phyloP scores from a whole-genome alignment of 768 basidiomycete species.

The Russula sp. region DNA sequence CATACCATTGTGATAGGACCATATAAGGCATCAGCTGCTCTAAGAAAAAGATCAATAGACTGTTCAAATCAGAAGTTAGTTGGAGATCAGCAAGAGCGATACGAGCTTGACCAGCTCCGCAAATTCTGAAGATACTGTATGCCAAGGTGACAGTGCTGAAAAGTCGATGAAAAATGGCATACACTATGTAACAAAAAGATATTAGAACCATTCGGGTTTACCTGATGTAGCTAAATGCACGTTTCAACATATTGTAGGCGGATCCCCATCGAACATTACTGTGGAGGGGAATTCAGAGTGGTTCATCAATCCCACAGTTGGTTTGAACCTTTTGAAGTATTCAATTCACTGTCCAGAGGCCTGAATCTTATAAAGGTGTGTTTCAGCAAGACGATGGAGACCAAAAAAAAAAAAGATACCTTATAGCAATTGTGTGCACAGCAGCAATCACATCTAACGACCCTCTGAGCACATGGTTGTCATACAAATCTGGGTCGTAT shows the following conservation, averaged over 20 bases:
- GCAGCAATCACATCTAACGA: too few relatives aligned
- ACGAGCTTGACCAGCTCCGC: not conserved
- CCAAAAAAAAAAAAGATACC: too few relatives aligned
- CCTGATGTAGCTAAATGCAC: too few relatives aligned
- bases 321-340: not conserved
- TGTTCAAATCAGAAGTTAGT: not conserved
- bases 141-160: too few relatives aligned
- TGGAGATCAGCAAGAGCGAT: conserved; percentile 1
- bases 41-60: not conserved
- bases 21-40: not conserved
- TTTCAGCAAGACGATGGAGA: too few relatives aligned
- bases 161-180: not conserved
- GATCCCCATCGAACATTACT: conserved; percentile 8
- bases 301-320: not conserved
- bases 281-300: not conserved
- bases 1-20: not conserved
- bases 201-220: too few relatives aligned
- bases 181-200: too few relatives aligned
- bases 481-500: too few relatives aligned
- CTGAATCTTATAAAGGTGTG: too few relatives aligned
- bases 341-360: not conserved
- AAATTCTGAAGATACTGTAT: not conserved
- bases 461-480: too few relatives aligned
- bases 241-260: not conserved
- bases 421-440: too few relatives aligned